Base-by-base conservation (phyloP, 495 filamentous ascomycete species). In the Penicillium salamii region DNA sequence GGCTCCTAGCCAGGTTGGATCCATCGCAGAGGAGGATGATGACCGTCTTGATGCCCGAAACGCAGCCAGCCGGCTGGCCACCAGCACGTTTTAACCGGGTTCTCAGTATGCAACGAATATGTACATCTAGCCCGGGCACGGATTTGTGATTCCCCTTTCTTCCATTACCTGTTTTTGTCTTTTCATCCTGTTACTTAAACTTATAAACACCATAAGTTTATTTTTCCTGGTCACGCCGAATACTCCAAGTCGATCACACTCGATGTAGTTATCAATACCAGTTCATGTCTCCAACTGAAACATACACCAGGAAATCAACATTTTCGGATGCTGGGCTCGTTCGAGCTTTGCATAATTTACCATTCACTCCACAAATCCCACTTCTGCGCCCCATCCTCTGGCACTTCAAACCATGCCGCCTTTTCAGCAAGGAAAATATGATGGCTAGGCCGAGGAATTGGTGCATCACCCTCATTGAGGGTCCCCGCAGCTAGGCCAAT, bases 11-110 rank as follows among this genome's bases (percentile, higher is more conserved):
- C 77, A 83, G 19, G 81, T 83, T 11, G 71, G 60, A 12, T 70
- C 72, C 6, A 71, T 87, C 28, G 76, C 83, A 35, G 91, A 92
- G 65, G 92, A 96, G 58, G 93, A 98, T 64, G 89, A 92, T 53
- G 95, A 97, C 65, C 78, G 91, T 49, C 83, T 97, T 42, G 93
- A 99, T 76, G 93, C 93, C 15, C 82, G 86, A 65, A 97, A 97
- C 71, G 93, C 93, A 24, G 93, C 93, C 19, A 95, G 87, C 67
- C 82, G 93, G 59, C 75, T 99, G 70, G 93, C 93, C 24, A 86
- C 89, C 40, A 96, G 90, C 72, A 96, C 91, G 14, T 98, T 97
- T 67, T 97, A 61, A 65, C 43, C 32, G 47, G 31, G 37, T 42
- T 42, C 31, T 32, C 42, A 17, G 29, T 26, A 54, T 51, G 31